Evolutionary conservation across 208 protist species (phyloP).

Genomic region (Crithidia brevicula): DNA sequence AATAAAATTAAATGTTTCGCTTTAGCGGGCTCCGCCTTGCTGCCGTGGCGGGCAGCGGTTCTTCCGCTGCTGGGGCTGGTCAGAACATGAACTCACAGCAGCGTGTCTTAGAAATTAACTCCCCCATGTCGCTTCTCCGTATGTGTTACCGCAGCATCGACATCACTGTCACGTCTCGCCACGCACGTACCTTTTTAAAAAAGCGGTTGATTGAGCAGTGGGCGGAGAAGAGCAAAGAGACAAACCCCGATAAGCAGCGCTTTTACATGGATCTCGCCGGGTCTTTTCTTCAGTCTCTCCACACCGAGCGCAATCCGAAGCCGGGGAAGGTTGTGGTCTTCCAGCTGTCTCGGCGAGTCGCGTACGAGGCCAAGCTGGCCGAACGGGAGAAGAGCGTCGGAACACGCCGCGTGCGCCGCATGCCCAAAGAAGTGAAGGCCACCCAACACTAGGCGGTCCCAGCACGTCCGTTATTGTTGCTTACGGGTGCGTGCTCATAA

Average conservation of each 20-base stretch:
- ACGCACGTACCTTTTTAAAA: slow-evolving; percentile 86
- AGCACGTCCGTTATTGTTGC: neutral
- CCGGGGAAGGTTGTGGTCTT: slow-evolving; percentile 68
- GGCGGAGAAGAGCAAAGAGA: slow-evolving; percentile 69
- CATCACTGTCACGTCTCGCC: slow-evolving; percentile 86
- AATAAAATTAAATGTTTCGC: slow-evolving; percentile 27
- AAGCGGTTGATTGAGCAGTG: slow-evolving; percentile 84
- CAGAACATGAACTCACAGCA: slow-evolving; percentile 80
- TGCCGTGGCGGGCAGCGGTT: neutral
- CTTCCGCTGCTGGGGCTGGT: slow-evolving; percentile 1
- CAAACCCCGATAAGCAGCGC: slow-evolving; percentile 83
- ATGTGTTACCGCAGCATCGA: slow-evolving; percentile 94
- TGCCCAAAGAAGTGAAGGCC: slow-evolving; percentile 39
- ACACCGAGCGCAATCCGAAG: slow-evolving; percentile 78
- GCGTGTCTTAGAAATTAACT: slow-evolving; percentile 80
- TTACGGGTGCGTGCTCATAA: neutral
- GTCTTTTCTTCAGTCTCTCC: slow-evolving; percentile 85
- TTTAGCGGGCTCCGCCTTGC: slow-evolving; percentile 8
- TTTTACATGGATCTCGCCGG: slow-evolving; percentile 90
- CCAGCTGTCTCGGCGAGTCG: slow-evolving; percentile 78
- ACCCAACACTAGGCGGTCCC: slow-evolving; percentile 22
- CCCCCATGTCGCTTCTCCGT: slow-evolving; percentile 77
- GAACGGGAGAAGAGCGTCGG: slow-evolving; percentile 55
- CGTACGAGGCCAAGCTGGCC: slow-evolving; percentile 71
- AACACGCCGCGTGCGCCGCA: slow-evolving; percentile 41